phyloP scores from a whole-genome alignment of 2,329 filamentous ascomycete species.

The Clarireedia sp. region DNA sequence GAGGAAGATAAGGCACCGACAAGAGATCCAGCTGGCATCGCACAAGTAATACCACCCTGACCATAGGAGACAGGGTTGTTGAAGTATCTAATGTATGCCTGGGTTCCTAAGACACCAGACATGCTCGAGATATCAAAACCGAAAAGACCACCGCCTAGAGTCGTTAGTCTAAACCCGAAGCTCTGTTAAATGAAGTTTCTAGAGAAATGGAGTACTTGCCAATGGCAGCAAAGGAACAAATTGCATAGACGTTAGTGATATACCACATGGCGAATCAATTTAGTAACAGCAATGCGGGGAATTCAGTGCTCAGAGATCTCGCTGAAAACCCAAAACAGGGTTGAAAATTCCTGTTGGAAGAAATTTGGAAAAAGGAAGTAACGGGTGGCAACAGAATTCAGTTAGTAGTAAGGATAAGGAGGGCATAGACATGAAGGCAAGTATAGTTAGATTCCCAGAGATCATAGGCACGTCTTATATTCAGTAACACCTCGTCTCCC shows the following conservation, averaged over 20 bases:
- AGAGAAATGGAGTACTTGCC: slow-evolving; percentile 33
- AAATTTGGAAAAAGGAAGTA: not conserved
- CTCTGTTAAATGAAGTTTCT: not conserved
- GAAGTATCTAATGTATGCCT: slow-evolving; percentile 67
- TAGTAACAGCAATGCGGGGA: not conserved
- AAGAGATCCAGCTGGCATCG: slow-evolving; percentile 68
- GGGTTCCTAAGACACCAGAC: slow-evolving; percentile 58
- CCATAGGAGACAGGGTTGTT: slow-evolving; percentile 48
- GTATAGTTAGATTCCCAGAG: not conserved
- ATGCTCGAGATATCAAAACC: slow-evolving; percentile 75
- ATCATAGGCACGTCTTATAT: no score
- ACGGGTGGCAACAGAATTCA: not conserved
- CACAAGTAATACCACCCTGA: slow-evolving; percentile 64
- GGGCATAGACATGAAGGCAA: not conserved
- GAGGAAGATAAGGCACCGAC: slow-evolving; percentile 50
- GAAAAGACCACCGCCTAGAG: slow-evolving; percentile 55
- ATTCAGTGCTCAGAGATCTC: not conserved
- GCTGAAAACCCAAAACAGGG: not conserved
- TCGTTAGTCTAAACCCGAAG: not conserved
- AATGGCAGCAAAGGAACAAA: slow-evolving; percentile 55
- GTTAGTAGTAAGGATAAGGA: not conserved
- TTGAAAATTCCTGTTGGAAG: not conserved
- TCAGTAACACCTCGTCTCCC: no score
- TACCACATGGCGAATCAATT: slow-evolving; percentile 19
- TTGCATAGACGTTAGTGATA: slow-evolving; percentile 48